These are phyloP conservation scores for Irpex sp. DNA, from an alignment of 1,284 basidiomycete genomes.

Conservation along the genomic window DNA sequence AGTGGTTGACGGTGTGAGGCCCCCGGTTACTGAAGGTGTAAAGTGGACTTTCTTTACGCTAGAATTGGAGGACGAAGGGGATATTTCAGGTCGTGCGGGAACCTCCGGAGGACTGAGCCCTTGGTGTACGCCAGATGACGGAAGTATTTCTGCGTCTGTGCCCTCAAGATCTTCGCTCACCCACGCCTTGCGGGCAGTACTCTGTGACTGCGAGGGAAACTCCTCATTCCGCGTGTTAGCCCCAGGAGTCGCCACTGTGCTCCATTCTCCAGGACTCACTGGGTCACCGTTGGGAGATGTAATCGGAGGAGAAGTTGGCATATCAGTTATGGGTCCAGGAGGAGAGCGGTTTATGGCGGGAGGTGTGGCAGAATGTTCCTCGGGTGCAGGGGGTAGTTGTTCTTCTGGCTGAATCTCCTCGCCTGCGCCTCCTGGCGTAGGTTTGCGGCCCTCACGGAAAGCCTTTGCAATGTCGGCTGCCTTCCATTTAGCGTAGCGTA, in stretches of 20 bases:
- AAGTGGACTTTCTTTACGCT: slow-evolving; percentile 42
- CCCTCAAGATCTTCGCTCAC: slow-evolving; percentile 28
- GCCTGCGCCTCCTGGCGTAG: slow-evolving; percentile 53
- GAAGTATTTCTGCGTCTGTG: slow-evolving; percentile 7
- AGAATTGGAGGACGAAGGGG: slow-evolving; percentile 16
- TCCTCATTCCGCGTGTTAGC: slow-evolving; percentile 2
- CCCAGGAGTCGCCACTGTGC: slow-evolving; percentile 62
- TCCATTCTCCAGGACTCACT: slow-evolving; percentile 54
- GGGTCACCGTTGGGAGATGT: slow-evolving; percentile 13
- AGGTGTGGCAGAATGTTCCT: slow-evolving; percentile 3
- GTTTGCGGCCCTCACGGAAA: slow-evolving; percentile 79
- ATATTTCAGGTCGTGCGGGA: not conserved
- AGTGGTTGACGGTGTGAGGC: slow-evolving; percentile 20
- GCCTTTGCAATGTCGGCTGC: slow-evolving; percentile 88
- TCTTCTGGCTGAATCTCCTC: slow-evolving; percentile 19
- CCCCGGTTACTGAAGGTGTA: slow-evolving; percentile 40
- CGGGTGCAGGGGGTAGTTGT: not conserved
- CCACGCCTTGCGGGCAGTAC: slow-evolving; percentile 3
- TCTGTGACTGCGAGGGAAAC: not conserved
- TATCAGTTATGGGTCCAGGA: slow-evolving; percentile 18
- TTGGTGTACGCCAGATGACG: not conserved
- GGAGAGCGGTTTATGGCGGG: slow-evolving; percentile 19
- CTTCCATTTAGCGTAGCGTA: slow-evolving; percentile 91
- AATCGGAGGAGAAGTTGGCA: slow-evolving; percentile 8
- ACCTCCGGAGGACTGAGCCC: not conserved